Evolutionary conservation across 2,329 filamentous ascomycete genomes (phyloP).

Genomic region (Hypoxylon sp.): DNA sequence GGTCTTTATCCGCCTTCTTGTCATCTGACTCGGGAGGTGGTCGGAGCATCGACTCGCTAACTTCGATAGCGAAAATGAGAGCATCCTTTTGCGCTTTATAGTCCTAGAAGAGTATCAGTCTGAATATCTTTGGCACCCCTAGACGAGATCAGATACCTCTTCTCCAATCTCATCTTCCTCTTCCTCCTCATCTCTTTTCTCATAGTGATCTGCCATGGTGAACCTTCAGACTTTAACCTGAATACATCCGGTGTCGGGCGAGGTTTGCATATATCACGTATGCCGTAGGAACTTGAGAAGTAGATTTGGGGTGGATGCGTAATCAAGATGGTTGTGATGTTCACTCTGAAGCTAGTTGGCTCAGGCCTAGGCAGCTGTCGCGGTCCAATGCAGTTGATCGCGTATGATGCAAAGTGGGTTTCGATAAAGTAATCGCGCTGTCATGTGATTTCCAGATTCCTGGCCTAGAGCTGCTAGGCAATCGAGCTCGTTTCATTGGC

Average conservation of each 20-base stretch:
- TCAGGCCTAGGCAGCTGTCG: slow-evolving; percentile 47
- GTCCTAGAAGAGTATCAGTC: slow-evolving; percentile 64
- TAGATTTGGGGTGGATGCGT: neutral
- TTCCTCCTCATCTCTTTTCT: slow-evolving; percentile 72
- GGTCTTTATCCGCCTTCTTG: slow-evolving; percentile 83
- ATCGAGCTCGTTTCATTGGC: slow-evolving; percentile 42
- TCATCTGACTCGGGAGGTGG: slow-evolving; percentile 72
- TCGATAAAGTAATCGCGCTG: slow-evolving; percentile 38
- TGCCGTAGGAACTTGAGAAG: neutral
- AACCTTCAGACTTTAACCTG: neutral
- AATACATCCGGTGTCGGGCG: neutral
- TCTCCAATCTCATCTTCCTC: slow-evolving; percentile 77
- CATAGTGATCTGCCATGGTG: slow-evolving; percentile 55
- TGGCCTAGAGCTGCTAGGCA: slow-evolving; percentile 30
- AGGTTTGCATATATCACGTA: neutral
- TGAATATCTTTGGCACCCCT: neutral
- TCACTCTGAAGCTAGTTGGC: slow-evolving; percentile 26
- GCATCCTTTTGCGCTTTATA: slow-evolving; percentile 97
- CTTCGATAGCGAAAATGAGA: slow-evolving; percentile 95
- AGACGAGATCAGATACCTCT: slow-evolving; percentile 57
- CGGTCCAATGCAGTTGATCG: slow-evolving; percentile 29
- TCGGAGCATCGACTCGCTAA: slow-evolving; percentile 88
- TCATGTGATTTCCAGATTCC: slow-evolving; percentile 47
- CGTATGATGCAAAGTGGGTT: slow-evolving; percentile 36
- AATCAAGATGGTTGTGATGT: neutral